Evolutionary conservation across 257 asterid species (phyloP).

Genomic region (Anisodus acutangulus): DNA sequence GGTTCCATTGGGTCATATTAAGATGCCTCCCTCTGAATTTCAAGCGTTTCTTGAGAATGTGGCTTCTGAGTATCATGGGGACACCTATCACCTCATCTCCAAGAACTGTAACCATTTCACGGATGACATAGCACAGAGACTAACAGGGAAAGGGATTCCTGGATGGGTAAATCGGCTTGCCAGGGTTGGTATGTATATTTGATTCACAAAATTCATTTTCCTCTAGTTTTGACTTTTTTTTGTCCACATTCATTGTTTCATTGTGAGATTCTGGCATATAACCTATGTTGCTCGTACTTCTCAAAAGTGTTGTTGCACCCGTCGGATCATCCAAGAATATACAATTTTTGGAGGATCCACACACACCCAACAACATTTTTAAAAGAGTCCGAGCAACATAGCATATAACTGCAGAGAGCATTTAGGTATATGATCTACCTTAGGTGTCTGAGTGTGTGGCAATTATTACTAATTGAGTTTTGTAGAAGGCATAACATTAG

Average conservation of each 20-base stretch:
- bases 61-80: slow-evolving; percentile 63
- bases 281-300: too few species aligned
- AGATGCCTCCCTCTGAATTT: slow-evolving; percentile 47
- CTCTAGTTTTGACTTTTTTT: neutral
- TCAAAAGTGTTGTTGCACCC: too few species aligned
- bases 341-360: too few species aligned
- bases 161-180: slow-evolving; percentile 65
- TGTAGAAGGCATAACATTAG: neutral
- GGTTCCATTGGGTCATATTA: slow-evolving; percentile 46
- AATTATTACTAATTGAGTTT: neutral
- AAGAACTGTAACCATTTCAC: slow-evolving; percentile 63
- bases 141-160: slow-evolving; percentile 56
- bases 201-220: neutral
- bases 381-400: too few species aligned
- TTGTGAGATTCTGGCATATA: neutral
- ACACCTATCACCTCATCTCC: slow-evolving; percentile 57
- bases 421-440: slow-evolving; percentile 18
- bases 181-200: slow-evolving; percentile 26
- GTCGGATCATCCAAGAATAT: too few species aligned
- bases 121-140: slow-evolving; percentile 49
- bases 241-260: neutral
- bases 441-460: neutral
- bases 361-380: too few species aligned
- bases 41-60: slow-evolving; percentile 49
- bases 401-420: neutral